Base-by-base conservation (phyloP, 805 yeast genomes). In the Grigorovia jiainica region DNA sequence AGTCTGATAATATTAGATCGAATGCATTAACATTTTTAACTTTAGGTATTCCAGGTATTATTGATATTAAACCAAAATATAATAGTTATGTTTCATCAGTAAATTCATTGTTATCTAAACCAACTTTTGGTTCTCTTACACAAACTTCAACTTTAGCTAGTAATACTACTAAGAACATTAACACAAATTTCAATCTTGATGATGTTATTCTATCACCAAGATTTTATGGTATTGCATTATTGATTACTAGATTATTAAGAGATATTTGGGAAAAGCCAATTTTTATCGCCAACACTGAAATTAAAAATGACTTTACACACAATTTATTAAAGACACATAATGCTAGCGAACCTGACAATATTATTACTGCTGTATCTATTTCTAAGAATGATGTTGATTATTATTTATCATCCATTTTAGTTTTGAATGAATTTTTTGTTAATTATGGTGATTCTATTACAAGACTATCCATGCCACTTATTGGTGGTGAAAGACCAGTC, bases 161-260 rank as follows among this genome's bases (percentile, higher is more conserved):
- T 4, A 18, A 37, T 2, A 13, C 11, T 19, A 25, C 27, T 16
- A 32, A 11, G 13, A 25, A 8, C 40, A 15, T 29, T 23, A 17
- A 51, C 7, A 43, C 48, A 7, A 43, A 48, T 17, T 60, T 54
- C 32, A 57, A 74, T 30, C 70, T 81, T 39, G 84, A 80, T 48
- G 81, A 79, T 58, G 95, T 90, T n/a, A 77, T 84, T 24, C 71
- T 92, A 46, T 85, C 95, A 63, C 95, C 95, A 51, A 70, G 96
- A 50, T 87, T 89, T 53, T 89, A 86, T 58, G 97, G 96, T 37
- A 75, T 86, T 15, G 80, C 90, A 11, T 71, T 87, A 20, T 73
- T 87, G 44, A 68, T 87, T 25, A 73, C 95, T 1, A 74, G 97
- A 50, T 61, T 89, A 15, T 76, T 90, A 47, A 73, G 94, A 48